Conservation (phyloP, 495 filamentous ascomycete genomes). For the Aspergillus bertholletiae region DNA sequence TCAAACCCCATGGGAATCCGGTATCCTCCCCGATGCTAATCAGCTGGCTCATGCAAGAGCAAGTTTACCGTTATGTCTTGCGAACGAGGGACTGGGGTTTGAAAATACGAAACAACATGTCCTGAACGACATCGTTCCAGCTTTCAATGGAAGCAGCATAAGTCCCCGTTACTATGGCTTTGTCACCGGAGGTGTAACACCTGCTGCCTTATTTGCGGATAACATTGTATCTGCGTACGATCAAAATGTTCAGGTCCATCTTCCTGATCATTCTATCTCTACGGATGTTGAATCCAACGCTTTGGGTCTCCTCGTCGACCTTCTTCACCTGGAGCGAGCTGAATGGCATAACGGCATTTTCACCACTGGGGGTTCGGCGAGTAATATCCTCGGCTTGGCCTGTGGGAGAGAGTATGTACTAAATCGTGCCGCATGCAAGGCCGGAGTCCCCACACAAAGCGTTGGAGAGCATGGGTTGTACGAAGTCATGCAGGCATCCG, state of each 20-base stretch:
- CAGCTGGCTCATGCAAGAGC: constrained; percentile 30
- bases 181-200: constrained; percentile 77
- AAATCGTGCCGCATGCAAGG: constrained; percentile 31
- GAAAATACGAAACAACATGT: constrained; percentile 48
- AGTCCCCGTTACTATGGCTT: constrained; percentile 80
- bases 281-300: constrained; percentile 73
- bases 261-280: constrained; percentile 67
- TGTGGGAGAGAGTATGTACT: constrained; percentile 71
- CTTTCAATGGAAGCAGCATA: constrained; percentile 58
- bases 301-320: constrained; percentile 61
- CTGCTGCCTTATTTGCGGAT: constrained; percentile 82
- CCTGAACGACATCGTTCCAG: constrained; percentile 59
- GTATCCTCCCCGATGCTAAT: constrained; percentile 33
- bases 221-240: constrained; percentile 73
- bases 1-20: constrained; percentile 28
- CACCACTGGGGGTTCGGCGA: constrained; percentile 85
- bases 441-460: constrained; percentile 35
- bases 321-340: constrained; percentile 58
- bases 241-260: constrained; percentile 83
- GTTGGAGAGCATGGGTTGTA: constrained; percentile 69
- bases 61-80: constrained; percentile 38
- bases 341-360: constrained; percentile 59
- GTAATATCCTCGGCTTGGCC: constrained; percentile 78
- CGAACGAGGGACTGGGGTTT: constrained; percentile 41
- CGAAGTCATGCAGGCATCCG: constrained; percentile 58